Evolutionary conservation across 805 yeast genomes (phyloP).

Genomic region (Kurtzmaniella fragi): DNA sequence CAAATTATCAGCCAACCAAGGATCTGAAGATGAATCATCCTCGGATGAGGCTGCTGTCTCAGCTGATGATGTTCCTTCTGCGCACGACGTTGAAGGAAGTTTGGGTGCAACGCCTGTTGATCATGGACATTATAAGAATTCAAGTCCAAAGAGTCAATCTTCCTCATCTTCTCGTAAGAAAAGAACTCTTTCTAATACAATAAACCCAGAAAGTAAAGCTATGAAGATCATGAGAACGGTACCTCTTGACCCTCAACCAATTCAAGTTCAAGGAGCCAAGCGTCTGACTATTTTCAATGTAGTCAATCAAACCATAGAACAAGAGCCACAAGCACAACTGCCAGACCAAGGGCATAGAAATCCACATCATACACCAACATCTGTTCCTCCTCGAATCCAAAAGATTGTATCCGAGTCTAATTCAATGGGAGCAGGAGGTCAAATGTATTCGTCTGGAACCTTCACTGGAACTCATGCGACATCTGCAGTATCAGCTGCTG

Average conservation of each 20-base stretch:
- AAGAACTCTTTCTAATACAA: slow-evolving; percentile 49
- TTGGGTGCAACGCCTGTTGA: slow-evolving; percentile 4
- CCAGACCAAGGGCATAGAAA: not conserved
- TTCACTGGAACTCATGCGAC: slow-evolving; percentile 4
- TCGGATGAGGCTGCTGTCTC: slow-evolving; percentile 16
- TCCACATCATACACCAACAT: slow-evolving; percentile 3
- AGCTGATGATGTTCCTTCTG: slow-evolving; percentile 16
- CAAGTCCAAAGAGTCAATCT: slow-evolving; percentile 35
- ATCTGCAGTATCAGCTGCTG: slow-evolving; percentile 3
- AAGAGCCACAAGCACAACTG: slow-evolving; percentile 2
- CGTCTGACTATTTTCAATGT: slow-evolving; percentile 35
- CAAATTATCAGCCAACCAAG: slow-evolving; percentile 19
- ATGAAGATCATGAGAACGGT: slow-evolving; percentile 71
- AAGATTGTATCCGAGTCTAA: not conserved
- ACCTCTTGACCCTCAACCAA: slow-evolving; percentile 82
- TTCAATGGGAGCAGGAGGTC: not conserved
- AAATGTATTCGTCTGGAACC: slow-evolving; percentile 1
- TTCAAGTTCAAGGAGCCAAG: slow-evolving; percentile 33
- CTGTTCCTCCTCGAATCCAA: not conserved
- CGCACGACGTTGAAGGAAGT: slow-evolving; percentile 15
- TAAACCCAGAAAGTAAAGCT: slow-evolving; percentile 67
- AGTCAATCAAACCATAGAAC: slow-evolving; percentile 21
- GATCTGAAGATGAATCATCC: slow-evolving; percentile 20
- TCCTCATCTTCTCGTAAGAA: slow-evolving; percentile 33
- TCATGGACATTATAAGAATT: slow-evolving; percentile 2